A percentile compares a stretch with the other conserved stretches of the same genome.
These are phyloP conservation scores for Ligustrum vulgare DNA, from an alignment of 257 asterid species.

Conservation along the genomic window DNA sequence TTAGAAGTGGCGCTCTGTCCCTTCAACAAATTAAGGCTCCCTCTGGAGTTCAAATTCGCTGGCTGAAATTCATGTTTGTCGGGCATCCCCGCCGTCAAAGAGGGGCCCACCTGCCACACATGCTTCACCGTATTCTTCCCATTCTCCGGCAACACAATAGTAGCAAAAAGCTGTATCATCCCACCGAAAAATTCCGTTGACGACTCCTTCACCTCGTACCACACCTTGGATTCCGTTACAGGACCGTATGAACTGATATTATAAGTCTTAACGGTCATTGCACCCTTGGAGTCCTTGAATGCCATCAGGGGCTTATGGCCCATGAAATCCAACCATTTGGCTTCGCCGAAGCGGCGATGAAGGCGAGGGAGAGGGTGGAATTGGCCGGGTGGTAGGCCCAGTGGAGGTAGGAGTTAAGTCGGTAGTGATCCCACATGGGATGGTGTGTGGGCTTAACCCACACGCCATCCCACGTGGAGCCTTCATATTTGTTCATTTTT, in stretches of 20 bases:
- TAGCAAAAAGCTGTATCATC: conserved; percentile 53
- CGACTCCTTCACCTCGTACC: conserved; percentile 53
- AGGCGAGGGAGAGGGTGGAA: conserved; percentile 65
- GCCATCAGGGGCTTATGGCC: conserved; percentile 79
- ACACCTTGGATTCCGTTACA: conserved; percentile 48
- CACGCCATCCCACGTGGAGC: too few species aligned
- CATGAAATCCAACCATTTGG: conserved; percentile 82
- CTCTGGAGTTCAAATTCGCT: conserved; percentile 47
- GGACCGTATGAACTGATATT: conserved; percentile 41
- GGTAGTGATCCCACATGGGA: too few species aligned
- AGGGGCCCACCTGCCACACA: conserved; percentile 72
- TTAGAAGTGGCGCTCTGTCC: conserved; percentile 42
- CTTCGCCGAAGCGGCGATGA: conserved; percentile 53
- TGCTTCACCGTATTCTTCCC: conserved; percentile 49
- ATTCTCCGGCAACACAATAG: conserved; percentile 61
- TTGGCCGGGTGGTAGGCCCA: conserved; percentile 48
- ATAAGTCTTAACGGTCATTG: conserved; percentile 47
- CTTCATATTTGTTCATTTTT: too few species aligned
- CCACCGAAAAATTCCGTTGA: conserved; percentile 49
- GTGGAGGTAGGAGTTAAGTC: conserved; percentile 50
- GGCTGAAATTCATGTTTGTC: conserved; percentile 44
- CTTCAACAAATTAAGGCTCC: conserved; percentile 44
- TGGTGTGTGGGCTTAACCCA: too few species aligned
- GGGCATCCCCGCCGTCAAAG: conserved; percentile 48
- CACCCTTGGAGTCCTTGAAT: conserved; percentile 42